A percentile compares a stretch with the other conserved stretches of the same genome.
phyloP scores from a whole-genome alignment of 176 grass and related monocot species.

The Zea luxurians region DNA sequence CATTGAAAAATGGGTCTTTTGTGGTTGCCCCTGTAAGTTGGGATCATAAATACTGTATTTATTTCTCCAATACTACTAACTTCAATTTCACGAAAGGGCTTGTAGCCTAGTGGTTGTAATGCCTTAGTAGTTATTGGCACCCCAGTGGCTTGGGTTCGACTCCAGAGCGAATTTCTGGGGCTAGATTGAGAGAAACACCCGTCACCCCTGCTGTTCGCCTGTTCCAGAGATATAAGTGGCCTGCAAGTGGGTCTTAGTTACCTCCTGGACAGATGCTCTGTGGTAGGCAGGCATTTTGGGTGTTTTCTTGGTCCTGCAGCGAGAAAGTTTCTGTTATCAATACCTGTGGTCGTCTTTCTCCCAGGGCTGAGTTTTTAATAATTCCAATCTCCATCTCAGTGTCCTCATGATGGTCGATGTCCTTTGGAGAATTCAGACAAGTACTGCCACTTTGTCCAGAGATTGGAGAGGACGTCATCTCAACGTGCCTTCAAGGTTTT shows the following conservation, averaged over 20 bases:
- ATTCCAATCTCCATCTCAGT: slow-evolving; percentile 49
- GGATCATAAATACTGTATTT: slow-evolving; percentile 15
- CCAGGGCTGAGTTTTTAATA: slow-evolving; percentile 19
- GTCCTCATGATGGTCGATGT: slow-evolving; percentile 88
- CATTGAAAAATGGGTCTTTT: slow-evolving; percentile 70
- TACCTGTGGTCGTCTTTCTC: neutral
- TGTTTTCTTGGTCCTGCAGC: neutral
- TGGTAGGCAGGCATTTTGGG: neutral
- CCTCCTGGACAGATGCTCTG: neutral
- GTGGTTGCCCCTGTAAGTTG: slow-evolving; percentile 94
- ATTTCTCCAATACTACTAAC: slow-evolving; percentile 19
- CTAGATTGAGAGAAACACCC: neutral
- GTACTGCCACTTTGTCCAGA: slow-evolving; percentile 97
- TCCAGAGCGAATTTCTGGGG: neutral
- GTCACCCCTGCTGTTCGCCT: neutral
- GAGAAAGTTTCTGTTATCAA: neutral
- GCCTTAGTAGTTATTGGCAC: neutral
- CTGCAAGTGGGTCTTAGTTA: neutral
- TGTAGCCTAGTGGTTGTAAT: neutral
- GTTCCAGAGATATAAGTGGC: neutral
- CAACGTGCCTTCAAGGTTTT: slow-evolving; percentile 82
- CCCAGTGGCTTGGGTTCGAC: neutral
- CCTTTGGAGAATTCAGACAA: slow-evolving; percentile 88
- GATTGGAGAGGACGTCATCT: slow-evolving; percentile 92
- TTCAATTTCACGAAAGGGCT: neutral